These are phyloP conservation scores for Acer saccharum DNA, from an alignment of 345 rosid species.

Conservation along the genomic window DNA sequence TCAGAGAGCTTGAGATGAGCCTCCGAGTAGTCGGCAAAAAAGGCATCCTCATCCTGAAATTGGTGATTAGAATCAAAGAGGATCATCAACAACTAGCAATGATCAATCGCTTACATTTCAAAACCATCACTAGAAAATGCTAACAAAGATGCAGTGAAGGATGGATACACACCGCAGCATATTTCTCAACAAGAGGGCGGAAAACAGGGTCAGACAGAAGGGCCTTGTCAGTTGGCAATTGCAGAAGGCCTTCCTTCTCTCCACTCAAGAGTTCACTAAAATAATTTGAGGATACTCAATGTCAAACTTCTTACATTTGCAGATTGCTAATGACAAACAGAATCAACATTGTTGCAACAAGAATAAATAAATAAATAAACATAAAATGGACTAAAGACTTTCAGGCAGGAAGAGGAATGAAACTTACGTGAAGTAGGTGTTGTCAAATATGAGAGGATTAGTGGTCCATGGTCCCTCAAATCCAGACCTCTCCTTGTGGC, in stretches of 20 bases:
- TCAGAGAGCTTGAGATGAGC: constrained; percentile 91
- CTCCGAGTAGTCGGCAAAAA: constrained; percentile 79
- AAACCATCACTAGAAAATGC: neutral
- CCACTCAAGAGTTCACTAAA: constrained; percentile 80
- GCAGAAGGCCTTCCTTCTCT: constrained; percentile 82
- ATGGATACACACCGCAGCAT: constrained; percentile 60
- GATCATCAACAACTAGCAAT: neutral
- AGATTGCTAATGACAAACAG: neutral
- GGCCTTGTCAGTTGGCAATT: constrained; percentile 79
- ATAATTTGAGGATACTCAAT: neutral
- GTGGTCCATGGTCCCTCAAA: constrained; percentile 94
- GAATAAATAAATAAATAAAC: neutral
- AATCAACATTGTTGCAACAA: neutral
- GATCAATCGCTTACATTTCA: neutral
- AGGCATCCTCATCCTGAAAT: constrained; percentile 87
- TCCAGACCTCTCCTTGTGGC: constrained; percentile 98
- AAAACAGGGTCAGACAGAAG: constrained; percentile 82
- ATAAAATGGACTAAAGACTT: neutral
- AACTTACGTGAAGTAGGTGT: constrained; percentile 85
- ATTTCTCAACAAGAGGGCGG: constrained; percentile 90
- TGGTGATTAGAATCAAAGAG: neutral
- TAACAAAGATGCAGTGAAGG: neutral
- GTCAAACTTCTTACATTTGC: neutral
- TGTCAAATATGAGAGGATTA: constrained; percentile 89
- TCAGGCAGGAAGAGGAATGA: neutral